Evolutionary conservation across 805 yeast genomes (phyloP), one percentile per base, ranked within the genome.

Genomic region (Myxozyma sirexii): DNA sequence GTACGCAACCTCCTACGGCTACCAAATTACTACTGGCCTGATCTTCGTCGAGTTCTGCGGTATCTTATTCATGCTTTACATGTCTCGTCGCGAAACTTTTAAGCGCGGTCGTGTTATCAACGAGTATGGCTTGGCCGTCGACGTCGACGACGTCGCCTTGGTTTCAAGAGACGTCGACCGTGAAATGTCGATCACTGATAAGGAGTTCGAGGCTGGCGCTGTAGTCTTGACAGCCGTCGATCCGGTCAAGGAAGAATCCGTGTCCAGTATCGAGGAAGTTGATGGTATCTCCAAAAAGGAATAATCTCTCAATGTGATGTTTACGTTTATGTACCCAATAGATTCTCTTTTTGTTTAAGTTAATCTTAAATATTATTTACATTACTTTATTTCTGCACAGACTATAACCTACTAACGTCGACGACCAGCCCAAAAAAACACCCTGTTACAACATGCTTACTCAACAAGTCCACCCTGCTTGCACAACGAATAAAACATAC

Each of bases 401-500:
- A n/a, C n/a, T n/a, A n/a, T n/a, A n/a, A n/a, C n/a, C n/a, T n/a
- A n/a, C n/a, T n/a, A n/a, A n/a, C n/a, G n/a, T n/a, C n/a, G n/a
- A n/a, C n/a, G n/a, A n/a, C n/a, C n/a, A n/a, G n/a, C n/a, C n/a
- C n/a, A n/a, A n/a, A n/a, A n/a, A n/a, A n/a, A n/a, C n/a, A n/a
- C n/a, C n/a, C n/a, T n/a, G n/a, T n/a, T n/a, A n/a, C n/a, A n/a
- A n/a, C n/a, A n/a, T n/a, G n/a, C 38, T 27, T 44, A 61, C 41
- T 57, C 62, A 6, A 59, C 61, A 52, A 62, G 21, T 7, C 67
- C 67, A 26, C 67, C 67, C 46, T 64, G 63, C 39, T 63, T 59
- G 24, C 64, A 60, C 31, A 67, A 49, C 24, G 67, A 43, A 45
- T 66, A 67, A 42, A 67, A 67, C 56, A 66, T 47, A 2, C 93